Evolutionary conservation across 257 asterid genomes (phyloP).

Genomic region (Solanum microdontum): DNA sequence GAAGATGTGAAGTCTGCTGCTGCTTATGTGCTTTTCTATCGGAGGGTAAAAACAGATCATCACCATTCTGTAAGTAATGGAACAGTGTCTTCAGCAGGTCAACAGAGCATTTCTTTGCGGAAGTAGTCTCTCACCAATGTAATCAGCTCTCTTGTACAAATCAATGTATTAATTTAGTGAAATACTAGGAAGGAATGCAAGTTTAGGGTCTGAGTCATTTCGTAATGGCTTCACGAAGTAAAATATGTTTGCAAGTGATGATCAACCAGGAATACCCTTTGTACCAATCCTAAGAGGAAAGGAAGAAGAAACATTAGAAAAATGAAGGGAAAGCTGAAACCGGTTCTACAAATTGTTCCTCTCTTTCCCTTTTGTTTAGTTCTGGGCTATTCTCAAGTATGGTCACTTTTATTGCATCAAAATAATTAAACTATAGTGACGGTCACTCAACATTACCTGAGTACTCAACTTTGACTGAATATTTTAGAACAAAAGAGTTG

Average conservation of each 20-base stretch:
- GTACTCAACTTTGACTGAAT: background rate
- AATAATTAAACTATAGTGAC: background rate
- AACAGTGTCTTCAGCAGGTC: constrained; percentile 24
- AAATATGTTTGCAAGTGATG: background rate
- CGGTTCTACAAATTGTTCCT: background rate
- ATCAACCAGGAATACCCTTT: background rate
- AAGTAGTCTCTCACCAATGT: background rate
- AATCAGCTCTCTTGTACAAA: background rate
- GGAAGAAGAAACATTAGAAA: background rate
- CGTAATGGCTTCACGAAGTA: background rate
- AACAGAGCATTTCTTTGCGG: constrained; percentile 7
- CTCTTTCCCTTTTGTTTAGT: background rate
- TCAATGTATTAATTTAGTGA: constrained; percentile 1
- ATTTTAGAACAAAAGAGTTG: background rate
- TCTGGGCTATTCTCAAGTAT: background rate
- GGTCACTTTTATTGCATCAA: background rate
- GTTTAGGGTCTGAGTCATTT: background rate
- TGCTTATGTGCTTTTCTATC: constrained; percentile 88
- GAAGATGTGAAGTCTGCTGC: constrained; percentile 91
- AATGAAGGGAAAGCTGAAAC: background rate
- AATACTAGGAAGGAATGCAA: background rate
- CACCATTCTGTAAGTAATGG: constrained; percentile 51
- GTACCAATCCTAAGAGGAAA: background rate
- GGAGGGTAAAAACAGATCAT: constrained; percentile 62
- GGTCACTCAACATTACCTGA: background rate